phyloP scores from a whole-genome alignment of 805 yeast genomes.

The Ogataea glucozyma region DNA sequence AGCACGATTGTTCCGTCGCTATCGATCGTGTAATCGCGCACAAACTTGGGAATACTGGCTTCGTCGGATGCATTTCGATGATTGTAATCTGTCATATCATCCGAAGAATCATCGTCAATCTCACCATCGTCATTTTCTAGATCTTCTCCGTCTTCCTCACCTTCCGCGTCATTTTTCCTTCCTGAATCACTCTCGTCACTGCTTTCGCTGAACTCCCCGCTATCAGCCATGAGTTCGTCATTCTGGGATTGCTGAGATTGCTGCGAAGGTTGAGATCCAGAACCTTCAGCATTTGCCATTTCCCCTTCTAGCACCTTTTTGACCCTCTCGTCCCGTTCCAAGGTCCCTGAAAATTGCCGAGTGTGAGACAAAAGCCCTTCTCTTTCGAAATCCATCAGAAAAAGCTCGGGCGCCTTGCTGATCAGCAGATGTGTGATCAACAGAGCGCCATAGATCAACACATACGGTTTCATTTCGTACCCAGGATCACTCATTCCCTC shows the following conservation, averaged over 20 bases:
- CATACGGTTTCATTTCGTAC: constrained; percentile 35
- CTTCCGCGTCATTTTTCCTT: constrained; percentile 23
- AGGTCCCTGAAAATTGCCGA: constrained; percentile 33
- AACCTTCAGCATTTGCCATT: too few species aligned
- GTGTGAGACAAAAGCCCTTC: constrained; percentile 72
- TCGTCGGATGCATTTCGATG: too few species aligned
- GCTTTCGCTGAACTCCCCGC: too few species aligned
- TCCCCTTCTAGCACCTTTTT: background rate
- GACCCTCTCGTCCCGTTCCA: constrained; percentile 20
- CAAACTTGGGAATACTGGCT: constrained; percentile 15
- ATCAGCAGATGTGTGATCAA: constrained; percentile 48
- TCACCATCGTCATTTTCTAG: constrained; percentile 21
- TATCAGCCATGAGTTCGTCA: constrained; percentile 5
- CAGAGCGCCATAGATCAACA: constrained; percentile 53
- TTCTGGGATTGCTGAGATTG: constrained; percentile 5
- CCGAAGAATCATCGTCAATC: constrained; percentile 17
- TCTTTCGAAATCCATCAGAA: constrained; percentile 54
- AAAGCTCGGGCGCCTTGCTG: constrained; percentile 43
- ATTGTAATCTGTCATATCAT: too few species aligned
- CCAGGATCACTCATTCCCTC: constrained; percentile 14
- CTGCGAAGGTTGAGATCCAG: too few species aligned
- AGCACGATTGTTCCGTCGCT: constrained; percentile 24
- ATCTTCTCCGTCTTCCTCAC: constrained; percentile 18
- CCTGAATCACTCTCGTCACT: constrained; percentile 9
- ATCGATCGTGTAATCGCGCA: constrained; percentile 23